Conservation (phyloP, 2,329 filamentous ascomycete species). For the Arthrobotrys pseudoclavata region DNA sequence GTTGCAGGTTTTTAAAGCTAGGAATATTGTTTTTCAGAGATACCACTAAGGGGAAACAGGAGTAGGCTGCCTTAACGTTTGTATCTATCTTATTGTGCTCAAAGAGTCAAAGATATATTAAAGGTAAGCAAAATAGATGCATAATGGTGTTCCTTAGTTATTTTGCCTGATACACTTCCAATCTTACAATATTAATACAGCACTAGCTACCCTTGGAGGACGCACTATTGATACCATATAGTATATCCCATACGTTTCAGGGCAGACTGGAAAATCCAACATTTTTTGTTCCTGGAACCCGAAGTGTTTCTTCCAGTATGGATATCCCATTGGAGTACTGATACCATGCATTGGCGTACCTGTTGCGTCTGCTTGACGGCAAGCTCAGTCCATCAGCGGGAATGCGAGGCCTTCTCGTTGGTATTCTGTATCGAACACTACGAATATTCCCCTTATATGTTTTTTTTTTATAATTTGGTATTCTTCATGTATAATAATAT, state of each 20-base stretch:
- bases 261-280: neutral
- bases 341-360: slow-evolving; percentile 15
- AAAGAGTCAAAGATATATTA: too few relatives aligned
- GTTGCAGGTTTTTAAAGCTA: neutral
- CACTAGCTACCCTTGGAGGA: neutral
- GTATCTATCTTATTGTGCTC: too few relatives aligned
- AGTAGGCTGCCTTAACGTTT: too few relatives aligned
- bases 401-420: slow-evolving; percentile 18
- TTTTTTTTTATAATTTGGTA: too few relatives aligned
- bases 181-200: neutral
- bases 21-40: neutral
- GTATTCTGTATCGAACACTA: slow-evolving; percentile 16
- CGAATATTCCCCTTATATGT: slow-evolving; percentile 14
- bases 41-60: neutral
- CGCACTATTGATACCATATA: slow-evolving; percentile 18
- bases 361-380: slow-evolving; percentile 28
- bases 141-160: too few relatives aligned
- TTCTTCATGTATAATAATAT: too few relatives aligned
- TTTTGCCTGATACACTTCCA: neutral
- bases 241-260: slow-evolving; percentile 21
- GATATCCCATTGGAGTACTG: neutral
- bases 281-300: slow-evolving; percentile 4
- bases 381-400: slow-evolving; percentile 30
- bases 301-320: slow-evolving; percentile 14
- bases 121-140: too few relatives aligned